Conservation (phyloP, 371 early-diverging fungal genomes). For the Gilbertella persicaria region DNA sequence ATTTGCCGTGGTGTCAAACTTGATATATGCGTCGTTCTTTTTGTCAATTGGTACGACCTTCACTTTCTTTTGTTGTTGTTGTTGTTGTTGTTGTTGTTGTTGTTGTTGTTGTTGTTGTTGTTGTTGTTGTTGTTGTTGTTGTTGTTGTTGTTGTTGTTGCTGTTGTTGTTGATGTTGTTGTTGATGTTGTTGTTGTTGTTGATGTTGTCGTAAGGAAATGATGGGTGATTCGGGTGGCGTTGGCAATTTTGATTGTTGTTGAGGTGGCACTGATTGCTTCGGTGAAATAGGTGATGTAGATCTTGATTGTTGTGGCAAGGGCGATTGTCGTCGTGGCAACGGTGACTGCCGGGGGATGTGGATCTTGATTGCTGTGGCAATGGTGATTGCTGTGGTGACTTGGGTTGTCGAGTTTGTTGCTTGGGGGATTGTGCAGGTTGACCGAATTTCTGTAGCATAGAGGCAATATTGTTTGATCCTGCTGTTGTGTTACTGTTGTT, state of each 20-base stretch:
- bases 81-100: neutral
- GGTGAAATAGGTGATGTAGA: too few relatives aligned
- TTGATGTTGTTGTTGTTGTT: neutral
- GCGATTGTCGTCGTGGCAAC: too few relatives aligned
- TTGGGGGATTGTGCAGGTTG: conserved; percentile 8
- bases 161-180: neutral
- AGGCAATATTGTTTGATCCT: conserved; percentile 12
- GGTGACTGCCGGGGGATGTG: too few relatives aligned
- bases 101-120: neutral
- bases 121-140: neutral
- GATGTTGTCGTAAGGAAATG: neutral
- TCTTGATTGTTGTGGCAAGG: too few relatives aligned
- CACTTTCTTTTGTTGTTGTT: neutral
- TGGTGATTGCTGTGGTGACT: neutral
- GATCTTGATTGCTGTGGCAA: neutral
- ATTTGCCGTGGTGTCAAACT: conserved; percentile 14
- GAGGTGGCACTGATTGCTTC: neutral
- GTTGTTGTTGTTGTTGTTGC: neutral
- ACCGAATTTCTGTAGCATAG: conserved; percentile 29
- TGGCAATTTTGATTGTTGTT: conserved; percentile 4
- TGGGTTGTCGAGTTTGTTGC: neutral
- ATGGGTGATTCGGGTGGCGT: conserved; percentile 17
- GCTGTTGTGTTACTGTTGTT: neutral
- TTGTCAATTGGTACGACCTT: conserved; percentile 1
- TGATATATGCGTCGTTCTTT: neutral